These are phyloP conservation scores for Trichoderma sp. DNA, from an alignment of 2,329 filamentous ascomycete species.

Conservation along the genomic window DNA sequence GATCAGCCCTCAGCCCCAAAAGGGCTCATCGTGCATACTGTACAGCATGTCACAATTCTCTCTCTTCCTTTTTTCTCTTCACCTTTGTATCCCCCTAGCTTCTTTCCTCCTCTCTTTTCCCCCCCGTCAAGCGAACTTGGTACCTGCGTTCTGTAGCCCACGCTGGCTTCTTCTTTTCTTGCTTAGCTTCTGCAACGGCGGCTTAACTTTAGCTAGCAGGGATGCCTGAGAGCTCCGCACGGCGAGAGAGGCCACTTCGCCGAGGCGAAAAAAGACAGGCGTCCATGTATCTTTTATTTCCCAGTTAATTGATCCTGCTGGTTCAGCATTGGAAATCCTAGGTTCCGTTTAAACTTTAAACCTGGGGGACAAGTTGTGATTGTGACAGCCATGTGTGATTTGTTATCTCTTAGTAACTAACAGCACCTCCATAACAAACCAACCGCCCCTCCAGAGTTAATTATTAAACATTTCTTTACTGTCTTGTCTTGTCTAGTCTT, in stretches of 20 bases:
- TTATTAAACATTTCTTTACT: neutral
- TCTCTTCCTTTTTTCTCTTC: neutral
- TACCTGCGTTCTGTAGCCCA: neutral
- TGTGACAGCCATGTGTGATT: neutral
- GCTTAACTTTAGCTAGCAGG: slow-evolving; percentile 1
- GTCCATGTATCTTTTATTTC: neutral
- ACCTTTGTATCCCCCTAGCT: neutral
- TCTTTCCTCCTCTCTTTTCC: neutral
- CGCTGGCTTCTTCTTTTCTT: neutral
- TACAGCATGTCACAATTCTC: too few species aligned
- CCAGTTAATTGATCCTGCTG: neutral
- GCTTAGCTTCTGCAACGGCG: neutral
- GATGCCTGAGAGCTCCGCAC: neutral
- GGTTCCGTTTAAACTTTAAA: neutral
- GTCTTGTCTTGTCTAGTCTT: neutral
- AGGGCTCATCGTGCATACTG: neutral
- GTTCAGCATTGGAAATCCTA: neutral
- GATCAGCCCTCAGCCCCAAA: neutral
- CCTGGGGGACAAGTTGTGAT: neutral
- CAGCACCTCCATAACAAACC: neutral
- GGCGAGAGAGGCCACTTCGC: slow-evolving; percentile 2
- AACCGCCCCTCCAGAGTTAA: neutral
- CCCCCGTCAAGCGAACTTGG: neutral
- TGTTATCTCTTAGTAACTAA: neutral
- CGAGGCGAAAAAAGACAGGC: neutral